Percentiles rank a stretch among this genome's conserved stretches.
phyloP scores from a whole-genome alignment of 2,329 filamentous ascomycete genomes.

The Beauveria caledonica region DNA sequence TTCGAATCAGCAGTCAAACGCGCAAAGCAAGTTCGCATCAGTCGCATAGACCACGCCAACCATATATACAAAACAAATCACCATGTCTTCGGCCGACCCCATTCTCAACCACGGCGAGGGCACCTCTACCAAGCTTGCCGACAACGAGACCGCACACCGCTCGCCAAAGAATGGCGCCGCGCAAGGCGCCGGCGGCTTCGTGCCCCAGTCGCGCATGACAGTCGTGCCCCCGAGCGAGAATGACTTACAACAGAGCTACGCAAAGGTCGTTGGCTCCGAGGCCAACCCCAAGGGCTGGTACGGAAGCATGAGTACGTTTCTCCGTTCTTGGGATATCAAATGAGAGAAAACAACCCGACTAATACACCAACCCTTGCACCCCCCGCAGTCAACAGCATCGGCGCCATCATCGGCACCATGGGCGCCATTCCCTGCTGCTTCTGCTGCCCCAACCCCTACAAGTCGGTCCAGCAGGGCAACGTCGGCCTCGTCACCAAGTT shows the following conservation, averaged over 20 bases:
- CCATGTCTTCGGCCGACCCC: slow-evolving; percentile 4
- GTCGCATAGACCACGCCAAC: not conserved
- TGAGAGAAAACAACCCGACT: not conserved
- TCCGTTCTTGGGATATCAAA: not conserved
- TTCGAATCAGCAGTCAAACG: not conserved
- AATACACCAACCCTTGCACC: not conserved
- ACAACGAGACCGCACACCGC: slow-evolving; percentile 18
- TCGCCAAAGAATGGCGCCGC: slow-evolving; percentile 13
- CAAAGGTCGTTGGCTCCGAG: slow-evolving; percentile 54
- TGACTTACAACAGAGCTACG: slow-evolving; percentile 80
- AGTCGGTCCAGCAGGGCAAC: slow-evolving; percentile 83
- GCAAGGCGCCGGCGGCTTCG: slow-evolving; percentile 33
- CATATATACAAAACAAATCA: not conserved
- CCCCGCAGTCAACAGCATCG: slow-evolving; percentile 59
- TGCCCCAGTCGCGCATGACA: slow-evolving; percentile 47
- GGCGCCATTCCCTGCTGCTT: slow-evolving; percentile 90
- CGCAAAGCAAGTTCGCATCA: not conserved
- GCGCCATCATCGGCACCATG: slow-evolving; percentile 63
- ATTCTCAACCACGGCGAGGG: slow-evolving; percentile 14
- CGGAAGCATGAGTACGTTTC: slow-evolving; percentile 64
- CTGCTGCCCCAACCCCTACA: slow-evolving; percentile 91
- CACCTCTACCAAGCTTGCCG: slow-evolving; percentile 15
- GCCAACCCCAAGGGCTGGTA: slow-evolving; percentile 79
- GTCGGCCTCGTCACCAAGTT: slow-evolving; percentile 96
- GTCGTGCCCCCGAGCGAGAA: slow-evolving; percentile 76